Percentiles rank a stretch among this genome's conserved stretches.
Conservation (phyloP, 371 early-diverging fungal genomes). For the Mortierella sp. region DNA sequence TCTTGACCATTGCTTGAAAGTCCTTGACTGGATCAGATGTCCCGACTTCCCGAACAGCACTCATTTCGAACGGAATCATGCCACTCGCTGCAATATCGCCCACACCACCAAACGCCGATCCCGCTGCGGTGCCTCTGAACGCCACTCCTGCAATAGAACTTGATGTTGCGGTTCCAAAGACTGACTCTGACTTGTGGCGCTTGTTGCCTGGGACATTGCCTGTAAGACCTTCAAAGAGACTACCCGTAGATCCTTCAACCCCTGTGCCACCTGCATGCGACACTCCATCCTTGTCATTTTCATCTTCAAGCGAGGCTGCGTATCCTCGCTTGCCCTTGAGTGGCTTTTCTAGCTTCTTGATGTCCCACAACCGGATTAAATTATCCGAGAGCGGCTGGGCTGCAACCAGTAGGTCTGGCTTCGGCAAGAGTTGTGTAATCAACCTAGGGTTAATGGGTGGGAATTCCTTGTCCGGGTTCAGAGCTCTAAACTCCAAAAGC, state of each 20-base stretch:
- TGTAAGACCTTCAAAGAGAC: conserved; percentile 30
- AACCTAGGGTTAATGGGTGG: conserved; percentile 63
- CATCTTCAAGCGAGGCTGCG: conserved; percentile 33
- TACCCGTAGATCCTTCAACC: conserved; percentile 19
- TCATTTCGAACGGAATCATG: conserved; percentile 48
- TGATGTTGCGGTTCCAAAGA: conserved; percentile 46
- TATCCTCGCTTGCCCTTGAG: conserved; percentile 38
- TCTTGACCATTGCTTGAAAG: conserved; percentile 65
- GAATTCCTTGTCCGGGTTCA: conserved; percentile 60
- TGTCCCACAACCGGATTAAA: conserved; percentile 56
- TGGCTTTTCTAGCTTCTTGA: conserved; percentile 56
- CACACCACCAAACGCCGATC: conserved; percentile 9
- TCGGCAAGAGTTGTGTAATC: conserved; percentile 54
- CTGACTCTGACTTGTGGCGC: conserved; percentile 43
- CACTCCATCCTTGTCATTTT: conserved; percentile 22
- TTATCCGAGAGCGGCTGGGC: conserved; percentile 53
- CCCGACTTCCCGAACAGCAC: conserved; percentile 59
- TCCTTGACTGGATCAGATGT: conserved; percentile 68
- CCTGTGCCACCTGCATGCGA: conserved; percentile 2
- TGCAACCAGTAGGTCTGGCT: conserved; percentile 53
- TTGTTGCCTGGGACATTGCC: conserved; percentile 18
- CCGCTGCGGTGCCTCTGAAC: conserved; percentile 1
- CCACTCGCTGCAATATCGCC: conserved; percentile 44
- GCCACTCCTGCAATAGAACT: conserved; percentile 19
- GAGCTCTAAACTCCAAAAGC: conserved; percentile 65